Evolutionary conservation across 2,329 filamentous ascomycete species (phyloP).

Genomic region (Fusarium udum): DNA sequence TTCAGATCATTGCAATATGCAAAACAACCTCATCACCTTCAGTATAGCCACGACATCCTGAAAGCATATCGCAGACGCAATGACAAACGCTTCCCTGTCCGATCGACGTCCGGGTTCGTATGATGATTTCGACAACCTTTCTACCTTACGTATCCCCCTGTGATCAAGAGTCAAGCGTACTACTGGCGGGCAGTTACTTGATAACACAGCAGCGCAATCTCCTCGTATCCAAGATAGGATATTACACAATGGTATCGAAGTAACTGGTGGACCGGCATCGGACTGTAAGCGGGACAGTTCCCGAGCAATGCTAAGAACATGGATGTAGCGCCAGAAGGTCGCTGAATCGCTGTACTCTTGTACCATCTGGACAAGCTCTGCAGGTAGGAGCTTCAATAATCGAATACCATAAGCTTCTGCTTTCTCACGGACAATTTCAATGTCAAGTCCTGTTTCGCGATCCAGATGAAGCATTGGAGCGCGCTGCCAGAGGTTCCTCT

Average conservation of each 20-base stretch:
- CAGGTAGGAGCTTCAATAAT: background rate
- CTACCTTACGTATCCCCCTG: slow-evolving; percentile 2
- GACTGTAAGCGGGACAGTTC: background rate
- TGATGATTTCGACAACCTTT: background rate
- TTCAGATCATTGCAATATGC: too few species aligned
- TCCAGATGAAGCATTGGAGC: slow-evolving; percentile 6
- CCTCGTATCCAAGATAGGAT: slow-evolving; percentile 7
- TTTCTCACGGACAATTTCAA: slow-evolving; percentile 10
- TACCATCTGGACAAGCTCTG: slow-evolving; percentile 7
- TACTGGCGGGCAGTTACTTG: background rate
- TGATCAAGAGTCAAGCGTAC: slow-evolving; percentile 8
- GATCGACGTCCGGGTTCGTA: background rate
- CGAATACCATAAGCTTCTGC: background rate
- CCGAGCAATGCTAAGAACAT: background rate
- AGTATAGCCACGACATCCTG: background rate
- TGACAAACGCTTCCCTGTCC: slow-evolving; percentile 1
- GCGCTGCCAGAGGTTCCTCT: background rate
- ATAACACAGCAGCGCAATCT: background rate
- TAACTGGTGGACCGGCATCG: background rate
- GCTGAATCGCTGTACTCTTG: background rate
- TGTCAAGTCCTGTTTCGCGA: background rate
- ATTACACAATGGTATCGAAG: background rate
- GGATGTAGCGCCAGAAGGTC: slow-evolving; percentile 8
- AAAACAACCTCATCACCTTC: background rate
- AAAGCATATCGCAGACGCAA: background rate